Evolutionary conservation across 106 monocot species (phyloP), one percentile per base, ranked within the genome.

Genomic region (Dendrobium chrysotoxum): DNA sequence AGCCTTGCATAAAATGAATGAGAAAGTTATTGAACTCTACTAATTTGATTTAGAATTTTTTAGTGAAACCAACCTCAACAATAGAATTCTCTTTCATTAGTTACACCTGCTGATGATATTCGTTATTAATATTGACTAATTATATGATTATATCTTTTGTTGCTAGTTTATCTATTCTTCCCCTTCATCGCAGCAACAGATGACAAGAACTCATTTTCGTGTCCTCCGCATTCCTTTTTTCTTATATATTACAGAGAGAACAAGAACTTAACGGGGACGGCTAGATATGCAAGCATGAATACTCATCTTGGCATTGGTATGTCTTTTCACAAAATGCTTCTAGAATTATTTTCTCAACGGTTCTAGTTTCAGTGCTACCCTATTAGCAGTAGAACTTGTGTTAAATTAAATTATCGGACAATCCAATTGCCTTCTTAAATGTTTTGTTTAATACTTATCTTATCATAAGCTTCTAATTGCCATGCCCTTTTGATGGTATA

Each of bases 221-320:
- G 16, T 35, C 70, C 35, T 70, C 16, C 15, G 4, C 3, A 64
- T 46, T 78, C 28, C 26, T 70, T 55, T 53, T 82, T 15, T 47
- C 26, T 58, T 57, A 77, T 46, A 71, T 72, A 35, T 71, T 86
- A 70, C 84, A 87, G 87, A 70, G 87, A 85, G 55, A 88, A 88
- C 77, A 88, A 88, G 53, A 88, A 88, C 72, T 82, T 88, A 55
- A 88, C 88, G 38, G 88, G 88, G 42, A 88, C 88, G 47, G 88
- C 88, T 76, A 79, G 88, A 82, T 88, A 88, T 82, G 88, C 88
- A 40, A 88, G 88, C 77, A 76, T 82, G 79, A 88, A 88, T 79
- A 88, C 88, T 72, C 88, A 88, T 80, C 88, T 88, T 21, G 88
- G 88, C 76, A 85, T 88, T 65, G 88, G 88, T 88, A 83, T 75